Evolutionary conservation across 805 yeast species (phyloP).

Genomic region (Candida sonorensis): DNA sequence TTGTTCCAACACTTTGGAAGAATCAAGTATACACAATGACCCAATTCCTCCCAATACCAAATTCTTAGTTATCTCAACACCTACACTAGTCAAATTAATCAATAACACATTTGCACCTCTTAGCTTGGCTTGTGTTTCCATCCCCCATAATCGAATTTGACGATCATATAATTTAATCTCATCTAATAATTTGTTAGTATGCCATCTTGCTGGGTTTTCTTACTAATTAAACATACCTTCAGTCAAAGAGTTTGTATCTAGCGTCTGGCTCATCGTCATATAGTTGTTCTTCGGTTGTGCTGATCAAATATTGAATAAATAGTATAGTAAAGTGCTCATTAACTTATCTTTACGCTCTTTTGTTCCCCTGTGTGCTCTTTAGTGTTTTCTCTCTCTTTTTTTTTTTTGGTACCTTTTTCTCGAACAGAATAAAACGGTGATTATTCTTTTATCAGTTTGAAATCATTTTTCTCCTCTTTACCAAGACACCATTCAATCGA

Average conservation of each 20-base stretch:
- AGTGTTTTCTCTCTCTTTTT: too few relatives aligned
- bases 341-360: too few relatives aligned
- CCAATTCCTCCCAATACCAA: constrained; percentile 87
- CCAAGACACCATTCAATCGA: too few relatives aligned
- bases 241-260: constrained; percentile 1
- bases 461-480: too few relatives aligned
- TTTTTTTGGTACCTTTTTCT: too few relatives aligned
- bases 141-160: constrained; percentile 93
- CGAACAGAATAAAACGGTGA: too few relatives aligned
- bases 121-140: constrained; percentile 79
- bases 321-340: too few relatives aligned
- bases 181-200: constrained; percentile 31
- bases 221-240: constrained; percentile 1
- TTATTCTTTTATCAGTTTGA: too few relatives aligned
- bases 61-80: constrained; percentile 79
- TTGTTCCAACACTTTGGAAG: constrained; percentile 41
- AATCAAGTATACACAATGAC: constrained; percentile 62
- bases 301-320: too few relatives aligned
- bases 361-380: too few relatives aligned
- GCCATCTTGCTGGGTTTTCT: neutral
- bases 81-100: constrained; percentile 69
- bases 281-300: too few relatives aligned
- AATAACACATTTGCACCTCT: constrained; percentile 66
- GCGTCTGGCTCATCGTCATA: too few relatives aligned
- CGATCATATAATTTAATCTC: constrained; percentile 91